Evolutionary conservation across 352 stramenopile species (phyloP).

Genomic region (Phytopythium sindhum): DNA sequence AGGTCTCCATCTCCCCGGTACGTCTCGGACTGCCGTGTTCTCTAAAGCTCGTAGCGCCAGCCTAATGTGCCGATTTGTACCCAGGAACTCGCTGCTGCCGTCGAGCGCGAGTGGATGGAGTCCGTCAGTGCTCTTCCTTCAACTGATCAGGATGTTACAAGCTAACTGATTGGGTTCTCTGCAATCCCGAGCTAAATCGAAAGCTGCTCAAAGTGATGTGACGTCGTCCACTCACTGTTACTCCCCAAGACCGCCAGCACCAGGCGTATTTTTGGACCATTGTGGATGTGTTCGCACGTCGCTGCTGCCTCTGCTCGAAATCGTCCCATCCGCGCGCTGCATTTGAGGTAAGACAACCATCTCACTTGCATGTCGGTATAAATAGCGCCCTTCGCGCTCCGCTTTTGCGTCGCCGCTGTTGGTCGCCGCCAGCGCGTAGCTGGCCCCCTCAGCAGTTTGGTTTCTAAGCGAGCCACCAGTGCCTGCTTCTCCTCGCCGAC

Average conservation of each 20-base stretch:
- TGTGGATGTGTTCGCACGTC: too few species aligned
- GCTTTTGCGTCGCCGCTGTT: background rate
- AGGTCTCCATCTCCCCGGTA: slow-evolving; percentile 56
- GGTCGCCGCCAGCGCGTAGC: too few species aligned
- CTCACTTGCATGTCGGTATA: background rate
- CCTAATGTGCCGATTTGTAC: background rate
- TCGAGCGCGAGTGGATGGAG: slow-evolving; percentile 3
- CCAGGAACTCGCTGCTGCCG: background rate
- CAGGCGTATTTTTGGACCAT: too few species aligned
- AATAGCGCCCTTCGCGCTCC: background rate
- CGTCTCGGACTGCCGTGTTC: background rate
- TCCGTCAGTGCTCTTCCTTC: background rate
- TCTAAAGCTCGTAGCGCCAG: background rate
- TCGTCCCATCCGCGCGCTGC: too few species aligned
- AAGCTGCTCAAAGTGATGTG: too few species aligned
- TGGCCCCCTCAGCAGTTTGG: too few species aligned
- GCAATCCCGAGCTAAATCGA: too few species aligned
- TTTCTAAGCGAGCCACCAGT: too few species aligned
- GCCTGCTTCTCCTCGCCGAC: too few species aligned
- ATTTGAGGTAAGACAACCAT: background rate
- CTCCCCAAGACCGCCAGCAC: too few species aligned
- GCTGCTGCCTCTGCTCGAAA: too few species aligned
- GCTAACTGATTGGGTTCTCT: background rate
- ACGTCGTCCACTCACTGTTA: too few species aligned
- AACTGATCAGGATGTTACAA: background rate